Evolutionary conservation across 257 asterid genomes (phyloP).

Genomic region (Orobanche coerulescens): DNA sequence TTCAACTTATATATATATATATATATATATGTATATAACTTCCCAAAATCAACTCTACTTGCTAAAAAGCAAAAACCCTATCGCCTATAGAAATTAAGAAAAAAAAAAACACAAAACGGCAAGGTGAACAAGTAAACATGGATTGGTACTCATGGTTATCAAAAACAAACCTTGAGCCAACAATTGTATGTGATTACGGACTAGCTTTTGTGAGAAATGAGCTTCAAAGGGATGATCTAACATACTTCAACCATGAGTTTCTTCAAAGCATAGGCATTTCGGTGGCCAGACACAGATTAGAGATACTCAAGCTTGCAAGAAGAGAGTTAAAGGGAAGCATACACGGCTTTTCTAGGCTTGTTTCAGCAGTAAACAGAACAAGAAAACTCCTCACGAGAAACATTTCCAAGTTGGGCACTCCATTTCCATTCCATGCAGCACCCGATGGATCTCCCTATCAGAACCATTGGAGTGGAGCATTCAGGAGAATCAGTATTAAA

Average conservation of each 20-base stretch:
- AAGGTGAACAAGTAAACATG: conserved; percentile 28
- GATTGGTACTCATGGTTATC: conserved; percentile 82
- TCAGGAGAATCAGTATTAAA: conserved; percentile 22
- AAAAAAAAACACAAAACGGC: background rate
- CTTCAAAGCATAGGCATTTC: conserved; percentile 65
- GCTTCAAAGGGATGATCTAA: conserved; percentile 54
- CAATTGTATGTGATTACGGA: conserved; percentile 44
- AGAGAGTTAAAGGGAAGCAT: conserved; percentile 30
- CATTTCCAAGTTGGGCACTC: conserved; percentile 30
- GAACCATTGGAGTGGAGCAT: conserved; percentile 40
- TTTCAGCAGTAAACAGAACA: conserved; percentile 46
- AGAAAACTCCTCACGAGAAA: conserved; percentile 46
- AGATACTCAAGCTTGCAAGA: conserved; percentile 57
- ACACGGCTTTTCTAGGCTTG: conserved; percentile 46
- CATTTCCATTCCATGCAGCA: conserved; percentile 13
- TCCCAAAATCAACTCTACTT: background rate
- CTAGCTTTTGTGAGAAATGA: conserved; percentile 42
- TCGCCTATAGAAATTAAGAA: background rate
- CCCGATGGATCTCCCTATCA: conserved; percentile 28
- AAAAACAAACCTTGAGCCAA: conserved; percentile 45
- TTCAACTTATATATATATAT: background rate
- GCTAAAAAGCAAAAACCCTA: background rate
- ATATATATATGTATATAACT: background rate
- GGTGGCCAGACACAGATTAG: conserved; percentile 61
- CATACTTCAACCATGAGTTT: conserved; percentile 70